Evolutionary conservation across 108 stramenopile genomes (phyloP), one percentile per base, ranked within the genome.

Genomic region (Cafeteria roenbergensis): DNA sequence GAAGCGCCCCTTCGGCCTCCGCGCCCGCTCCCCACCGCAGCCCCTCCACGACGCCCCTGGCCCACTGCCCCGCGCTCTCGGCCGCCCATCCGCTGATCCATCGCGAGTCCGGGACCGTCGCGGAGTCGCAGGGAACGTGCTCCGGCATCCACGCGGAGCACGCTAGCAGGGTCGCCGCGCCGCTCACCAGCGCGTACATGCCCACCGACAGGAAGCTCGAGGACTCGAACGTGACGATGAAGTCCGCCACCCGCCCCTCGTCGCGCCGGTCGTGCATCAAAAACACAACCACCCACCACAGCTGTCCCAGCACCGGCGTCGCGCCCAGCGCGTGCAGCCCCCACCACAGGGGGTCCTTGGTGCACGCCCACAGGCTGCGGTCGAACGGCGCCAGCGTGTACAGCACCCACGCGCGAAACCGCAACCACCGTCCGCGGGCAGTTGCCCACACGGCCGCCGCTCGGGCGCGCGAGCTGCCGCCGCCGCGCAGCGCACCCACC

Each of bases 271-370:
- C 68, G 22, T 64, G 53, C 25, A 63, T 21, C 6, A 69, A 12
- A 24, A 69, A 64, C 12, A 64, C 4, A 9, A 69, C 34, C 38
- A 69, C 20, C 68, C 68, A 69, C 68, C 62, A 64, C 26, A 69
- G 31, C 63, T 24, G 67, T 8, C 68, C 62, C 0, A 69, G 22
- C 22, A 67, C 32, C 2, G 68, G 68, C 9, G 50, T 63, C 0
- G 42, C 20, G 34, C 68, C 68, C 12, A 64, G 30, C 26, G 56
- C 25, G 33, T 61, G 50, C 53, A 36, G 14, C 1, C 27, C 37
- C 34, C 67, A 37, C 28, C 65, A 69, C 51, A 35, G 27, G 26
- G 33, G 34, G 25, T 33, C 33, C 32, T 51, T 48, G 9, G 50
- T n/a, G 9, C 9, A 26, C 30, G 51, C 51, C 68, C 68, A 69